A percentile compares a stretch with the other conserved stretches of the same genome.
phyloP scores from a whole-genome alignment of 768 basidiomycete species.

The Lentinula aciculospora region DNA sequence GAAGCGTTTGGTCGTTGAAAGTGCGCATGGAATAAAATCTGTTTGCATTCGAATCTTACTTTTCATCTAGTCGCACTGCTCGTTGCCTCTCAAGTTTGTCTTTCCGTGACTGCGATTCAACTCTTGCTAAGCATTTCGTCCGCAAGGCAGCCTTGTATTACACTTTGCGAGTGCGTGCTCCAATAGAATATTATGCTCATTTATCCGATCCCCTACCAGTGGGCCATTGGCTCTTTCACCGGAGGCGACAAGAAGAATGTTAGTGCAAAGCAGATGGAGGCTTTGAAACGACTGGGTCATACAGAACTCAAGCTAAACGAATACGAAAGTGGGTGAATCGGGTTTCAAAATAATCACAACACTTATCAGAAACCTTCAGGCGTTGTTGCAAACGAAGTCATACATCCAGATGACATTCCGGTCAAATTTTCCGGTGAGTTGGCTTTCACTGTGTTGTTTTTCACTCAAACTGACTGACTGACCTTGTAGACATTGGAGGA shows the following conservation, averaged over 20 bases:
- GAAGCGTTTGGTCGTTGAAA: constrained; percentile 2
- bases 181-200: neutral
- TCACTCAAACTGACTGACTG: constrained; percentile 18
- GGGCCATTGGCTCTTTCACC: constrained; percentile 54
- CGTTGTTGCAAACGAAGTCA: constrained; percentile 87
- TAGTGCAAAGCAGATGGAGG: constrained; percentile 65
- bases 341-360: constrained; percentile 1
- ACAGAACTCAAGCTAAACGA: constrained; percentile 76
- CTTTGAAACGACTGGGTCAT: constrained; percentile 67
- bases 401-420: constrained; percentile 85
- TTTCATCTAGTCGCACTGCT: constrained; percentile 33
- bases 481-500: constrained; percentile 76
- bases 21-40: neutral
- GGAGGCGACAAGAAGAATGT: constrained; percentile 54
- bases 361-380: constrained; percentile 32
- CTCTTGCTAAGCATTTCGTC: constrained; percentile 3
- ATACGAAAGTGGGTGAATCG: constrained; percentile 68
- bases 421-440: constrained; percentile 65
- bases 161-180: constrained; percentile 53
- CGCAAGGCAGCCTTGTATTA: constrained; percentile 75
- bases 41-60: neutral
- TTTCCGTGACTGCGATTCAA: neutral
- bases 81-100: constrained; percentile 45
- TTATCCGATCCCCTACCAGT: constrained; percentile 31
- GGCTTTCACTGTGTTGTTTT: neutral